Percentiles rank a stretch among this genome's conserved stretches.
Conservation (phyloP, 495 filamentous ascomycete species). For the Sordaria brevicollis region DNA sequence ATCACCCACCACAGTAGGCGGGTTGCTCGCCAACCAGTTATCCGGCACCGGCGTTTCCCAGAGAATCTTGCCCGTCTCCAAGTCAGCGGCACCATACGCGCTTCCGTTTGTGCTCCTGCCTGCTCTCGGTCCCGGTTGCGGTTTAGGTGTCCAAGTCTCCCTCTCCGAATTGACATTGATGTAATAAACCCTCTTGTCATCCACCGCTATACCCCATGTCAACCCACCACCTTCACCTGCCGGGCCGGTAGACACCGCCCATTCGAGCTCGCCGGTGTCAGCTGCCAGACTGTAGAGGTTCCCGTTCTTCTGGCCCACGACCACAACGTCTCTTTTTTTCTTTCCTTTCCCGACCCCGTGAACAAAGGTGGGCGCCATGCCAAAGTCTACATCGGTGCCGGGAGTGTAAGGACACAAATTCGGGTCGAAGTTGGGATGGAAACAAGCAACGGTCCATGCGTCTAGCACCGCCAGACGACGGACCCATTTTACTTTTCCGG, state of each 20-base stretch:
- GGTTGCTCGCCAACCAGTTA: neutral
- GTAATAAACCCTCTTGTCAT: constrained; percentile 26
- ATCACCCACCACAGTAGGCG: constrained; percentile 4
- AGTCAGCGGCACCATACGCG: constrained; percentile 21
- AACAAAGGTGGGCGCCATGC: constrained; percentile 32
- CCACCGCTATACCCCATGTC: constrained; percentile 30
- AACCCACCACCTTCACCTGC: constrained; percentile 18
- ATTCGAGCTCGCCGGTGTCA: constrained; percentile 17
- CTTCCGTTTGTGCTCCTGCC: constrained; percentile 13
- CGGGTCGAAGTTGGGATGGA: constrained; percentile 1
- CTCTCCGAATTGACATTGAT: constrained; percentile 17
- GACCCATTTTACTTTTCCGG: constrained; percentile 24
- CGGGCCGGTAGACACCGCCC: constrained; percentile 21
- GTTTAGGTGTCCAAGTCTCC: constrained; percentile 10
- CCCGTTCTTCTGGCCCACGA: constrained; percentile 32
- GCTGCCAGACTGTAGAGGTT: constrained; percentile 24
- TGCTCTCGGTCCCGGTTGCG: neutral
- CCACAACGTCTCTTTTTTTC: constrained; percentile 17
- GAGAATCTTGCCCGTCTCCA: constrained; percentile 11
- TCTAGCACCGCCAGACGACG: constrained; percentile 18
- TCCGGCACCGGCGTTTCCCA: constrained; percentile 2
- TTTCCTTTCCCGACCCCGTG: neutral
- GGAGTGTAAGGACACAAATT: constrained; percentile 20
- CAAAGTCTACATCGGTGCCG: constrained; percentile 31
- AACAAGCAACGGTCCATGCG: constrained; percentile 22